Conservation (phyloP, 2,329 filamentous ascomycete species). For the Botrytis pseudocinerea region DNA sequence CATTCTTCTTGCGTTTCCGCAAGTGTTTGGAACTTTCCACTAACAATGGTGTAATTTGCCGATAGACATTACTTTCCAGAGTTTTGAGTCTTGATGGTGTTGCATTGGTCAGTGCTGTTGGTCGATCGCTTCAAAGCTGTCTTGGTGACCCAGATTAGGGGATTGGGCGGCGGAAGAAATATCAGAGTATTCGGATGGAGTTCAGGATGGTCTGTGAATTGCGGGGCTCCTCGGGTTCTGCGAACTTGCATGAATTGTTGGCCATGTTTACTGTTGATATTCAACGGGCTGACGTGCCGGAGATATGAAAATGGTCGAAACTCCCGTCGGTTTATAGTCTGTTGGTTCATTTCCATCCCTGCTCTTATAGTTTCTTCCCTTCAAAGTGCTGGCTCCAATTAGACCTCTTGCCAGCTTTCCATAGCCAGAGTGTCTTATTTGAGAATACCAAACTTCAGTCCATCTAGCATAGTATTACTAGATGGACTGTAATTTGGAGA, state of each 20-base stretch:
- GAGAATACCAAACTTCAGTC: background rate
- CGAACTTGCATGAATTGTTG: background rate
- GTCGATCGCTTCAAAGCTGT: conserved; percentile 74
- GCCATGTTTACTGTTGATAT: background rate
- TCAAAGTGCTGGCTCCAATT: background rate
- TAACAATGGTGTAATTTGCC: too few species aligned
- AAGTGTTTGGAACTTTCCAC: background rate
- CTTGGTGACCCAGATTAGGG: conserved; percentile 74
- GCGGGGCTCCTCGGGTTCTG: conserved; percentile 35
- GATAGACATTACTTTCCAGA: conserved; percentile 1
- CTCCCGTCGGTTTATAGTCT: background rate
- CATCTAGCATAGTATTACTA: background rate
- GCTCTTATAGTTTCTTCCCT: background rate
- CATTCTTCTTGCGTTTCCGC: background rate
- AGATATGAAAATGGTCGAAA: background rate
- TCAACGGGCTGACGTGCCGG: background rate
- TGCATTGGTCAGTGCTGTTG: conserved; percentile 79
- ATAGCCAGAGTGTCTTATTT: background rate
- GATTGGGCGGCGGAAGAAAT: conserved; percentile 86
- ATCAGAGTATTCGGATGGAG: conserved; percentile 89
- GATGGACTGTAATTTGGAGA: background rate
- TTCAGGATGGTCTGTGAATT: conserved; percentile 80
- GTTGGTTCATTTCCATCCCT: background rate
- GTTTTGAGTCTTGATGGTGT: conserved; percentile 64
- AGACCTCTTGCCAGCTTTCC: background rate